phyloP scores from a whole-genome alignment of 352 stramenopile genomes.

The Globisporangium alternatum region DNA sequence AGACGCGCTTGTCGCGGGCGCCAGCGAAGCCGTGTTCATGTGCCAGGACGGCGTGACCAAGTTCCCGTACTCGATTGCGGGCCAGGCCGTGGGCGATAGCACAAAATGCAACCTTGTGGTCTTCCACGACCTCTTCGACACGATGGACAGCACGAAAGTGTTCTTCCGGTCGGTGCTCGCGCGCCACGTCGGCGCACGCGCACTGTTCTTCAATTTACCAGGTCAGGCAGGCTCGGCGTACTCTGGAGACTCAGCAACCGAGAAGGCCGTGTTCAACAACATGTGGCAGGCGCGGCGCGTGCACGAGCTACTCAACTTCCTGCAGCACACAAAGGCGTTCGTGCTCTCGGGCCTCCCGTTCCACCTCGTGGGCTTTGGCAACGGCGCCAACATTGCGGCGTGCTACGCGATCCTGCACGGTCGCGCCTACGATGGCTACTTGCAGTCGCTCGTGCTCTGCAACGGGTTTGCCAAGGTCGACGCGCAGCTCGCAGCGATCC shows the following conservation, averaged over 20 bases:
- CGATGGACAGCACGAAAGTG: slow-evolving; percentile 84
- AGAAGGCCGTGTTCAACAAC: slow-evolving; percentile 77
- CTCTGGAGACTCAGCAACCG: slow-evolving; percentile 14
- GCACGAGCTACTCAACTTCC: slow-evolving; percentile 81
- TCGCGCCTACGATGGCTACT: slow-evolving; percentile 36
- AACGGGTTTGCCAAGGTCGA: slow-evolving; percentile 86
- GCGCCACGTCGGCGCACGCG: slow-evolving; percentile 75
- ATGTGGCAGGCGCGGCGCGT: slow-evolving; percentile 77
- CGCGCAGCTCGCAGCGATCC: slow-evolving; percentile 64
- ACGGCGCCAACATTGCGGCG: slow-evolving; percentile 81
- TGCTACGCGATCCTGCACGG: slow-evolving; percentile 61
- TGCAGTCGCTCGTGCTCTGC: slow-evolving; percentile 77
- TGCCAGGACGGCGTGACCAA: slow-evolving; percentile 74
- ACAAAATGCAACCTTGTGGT: slow-evolving; percentile 88
- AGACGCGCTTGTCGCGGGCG: slow-evolving; percentile 22
- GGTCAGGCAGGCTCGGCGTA: slow-evolving; percentile 86
- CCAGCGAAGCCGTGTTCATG: slow-evolving; percentile 46
- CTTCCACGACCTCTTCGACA: slow-evolving; percentile 94
- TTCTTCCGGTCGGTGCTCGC: slow-evolving; percentile 84
- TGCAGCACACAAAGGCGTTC: slow-evolving; percentile 74
- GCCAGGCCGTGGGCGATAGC: slow-evolving; percentile 52
- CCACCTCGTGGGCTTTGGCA: slow-evolving; percentile 88
- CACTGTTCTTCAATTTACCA: slow-evolving; percentile 90
- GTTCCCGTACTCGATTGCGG: slow-evolving; percentile 81
- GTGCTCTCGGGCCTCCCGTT: slow-evolving; percentile 68